Evolutionary conservation across 139 green algal genomes (phyloP), one percentile per base, ranked within the genome.

Genomic region (Coccomyxa sp.): DNA sequence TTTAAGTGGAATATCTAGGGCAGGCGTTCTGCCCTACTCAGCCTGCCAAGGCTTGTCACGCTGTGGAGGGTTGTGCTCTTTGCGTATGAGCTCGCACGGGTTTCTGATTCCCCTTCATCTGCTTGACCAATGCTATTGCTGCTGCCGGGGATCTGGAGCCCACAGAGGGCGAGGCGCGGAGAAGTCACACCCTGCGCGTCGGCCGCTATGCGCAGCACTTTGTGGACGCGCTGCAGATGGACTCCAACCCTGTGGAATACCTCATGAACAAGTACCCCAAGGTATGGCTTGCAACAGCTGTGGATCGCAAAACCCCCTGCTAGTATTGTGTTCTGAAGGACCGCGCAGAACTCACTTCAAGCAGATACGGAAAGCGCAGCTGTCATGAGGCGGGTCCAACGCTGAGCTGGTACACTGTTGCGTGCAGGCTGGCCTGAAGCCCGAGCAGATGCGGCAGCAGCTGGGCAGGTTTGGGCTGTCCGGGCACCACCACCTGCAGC

Each of bases 191-290:
- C 85, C 90, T 99, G 82, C 88, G 97, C 64, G 94, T 99, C 58
- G 97, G 96, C 38, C 87, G 96, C 10, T 99, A 99, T 83, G 88
- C 88, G 36, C 94, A 99, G 91, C 95, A 99, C 82, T 99, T 99
- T 91, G 96, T 99, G 68, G 97, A 99, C 83, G 91, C 94, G 5
- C 90, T 99, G 27, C 79, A 83, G 2, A 93, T 98, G 78, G 95
- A 99, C 78, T 94, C 95, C 34, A 98, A 92, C 39, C 95, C 97
- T 0, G 95, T 99, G 44, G 91, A 97, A 82, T 98, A 98, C 83
- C 90, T 98, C 39, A 73, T 97, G 73, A 82, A 82, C 74, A 93
- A 88, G 74, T 97, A 86, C 74, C 86, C 86, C 0, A 78, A 88
- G 68, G 77, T 79, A n/a, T n/a, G n/a, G n/a, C n/a, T n/a, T n/a